These are phyloP conservation scores for Geoglossum cookeanum DNA, from an alignment of 2,329 filamentous ascomycete species.

Conservation along the genomic window DNA sequence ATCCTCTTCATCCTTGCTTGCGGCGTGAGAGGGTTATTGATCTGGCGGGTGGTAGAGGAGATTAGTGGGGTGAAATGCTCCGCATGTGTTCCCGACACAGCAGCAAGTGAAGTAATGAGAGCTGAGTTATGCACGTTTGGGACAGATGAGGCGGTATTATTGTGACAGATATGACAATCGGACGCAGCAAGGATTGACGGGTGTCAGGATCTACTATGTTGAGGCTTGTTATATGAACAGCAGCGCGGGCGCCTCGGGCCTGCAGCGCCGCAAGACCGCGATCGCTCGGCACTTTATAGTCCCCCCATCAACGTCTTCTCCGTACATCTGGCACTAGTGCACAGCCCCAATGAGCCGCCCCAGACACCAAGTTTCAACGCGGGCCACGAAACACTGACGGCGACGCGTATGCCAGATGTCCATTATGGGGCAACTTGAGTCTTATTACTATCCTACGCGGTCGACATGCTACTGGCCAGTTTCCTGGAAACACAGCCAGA, in stretches of 20 bases:
- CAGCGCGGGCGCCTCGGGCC: not conserved
- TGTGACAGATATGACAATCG: not conserved
- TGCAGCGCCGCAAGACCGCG: not conserved
- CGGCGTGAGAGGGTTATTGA: not conserved
- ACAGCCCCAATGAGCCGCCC: not conserved
- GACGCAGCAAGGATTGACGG: not conserved
- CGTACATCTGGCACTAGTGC: not conserved
- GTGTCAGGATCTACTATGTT: not conserved
- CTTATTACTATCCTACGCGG: not conserved
- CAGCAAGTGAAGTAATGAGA: not conserved
- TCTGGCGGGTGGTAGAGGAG: not conserved
- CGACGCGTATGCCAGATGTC: not conserved
- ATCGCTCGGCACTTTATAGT: not conserved
- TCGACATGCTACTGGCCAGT: not conserved
- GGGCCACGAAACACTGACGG: not conserved
- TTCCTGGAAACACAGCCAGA: not conserved
- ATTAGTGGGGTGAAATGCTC: not conserved
- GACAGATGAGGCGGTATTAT: too few species aligned
- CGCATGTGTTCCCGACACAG: not conserved
- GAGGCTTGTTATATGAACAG: not conserved
- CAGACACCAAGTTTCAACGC: not conserved
- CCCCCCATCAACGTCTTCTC: too few species aligned
- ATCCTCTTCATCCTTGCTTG: conserved; percentile 4
- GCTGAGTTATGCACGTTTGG: too few species aligned
- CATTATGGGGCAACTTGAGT: not conserved